phyloP scores from a whole-genome alignment of 1,139 yeast genomes.

The Candida buenavistaensis region DNA sequence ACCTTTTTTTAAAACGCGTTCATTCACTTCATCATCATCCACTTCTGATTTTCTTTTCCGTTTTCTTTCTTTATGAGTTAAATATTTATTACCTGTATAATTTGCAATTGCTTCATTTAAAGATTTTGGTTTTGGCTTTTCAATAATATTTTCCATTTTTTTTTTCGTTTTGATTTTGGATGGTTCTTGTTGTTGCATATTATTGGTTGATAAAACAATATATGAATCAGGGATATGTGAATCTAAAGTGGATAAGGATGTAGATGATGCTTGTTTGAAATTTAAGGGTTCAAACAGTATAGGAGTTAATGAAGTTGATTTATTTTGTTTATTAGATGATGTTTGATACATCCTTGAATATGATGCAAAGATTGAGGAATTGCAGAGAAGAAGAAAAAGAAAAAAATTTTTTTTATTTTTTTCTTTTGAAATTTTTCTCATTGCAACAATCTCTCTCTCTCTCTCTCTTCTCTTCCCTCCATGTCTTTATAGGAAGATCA shows the following conservation, averaged over 20 bases:
- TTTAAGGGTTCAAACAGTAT: conserved; percentile 1
- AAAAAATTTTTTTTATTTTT: too few relatives aligned
- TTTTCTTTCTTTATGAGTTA: conserved; percentile 39
- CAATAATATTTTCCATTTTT: neutral
- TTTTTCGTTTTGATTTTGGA: conserved; percentile 13
- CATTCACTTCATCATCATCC: conserved; percentile 15
- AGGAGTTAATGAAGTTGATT: conserved; percentile 2
- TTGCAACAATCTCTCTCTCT: too few relatives aligned
- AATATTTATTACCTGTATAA: conserved; percentile 53
- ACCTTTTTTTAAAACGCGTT: conserved; percentile 7
- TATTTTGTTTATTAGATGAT: neutral
- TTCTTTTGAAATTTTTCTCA: too few relatives aligned
- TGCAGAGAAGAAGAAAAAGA: too few relatives aligned
- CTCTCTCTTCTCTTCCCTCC: too few relatives aligned
- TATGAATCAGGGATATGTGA: conserved; percentile 13
- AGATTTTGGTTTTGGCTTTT: conserved; percentile 39
- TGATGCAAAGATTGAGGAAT: too few relatives aligned
- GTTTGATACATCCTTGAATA: conserved; percentile 1
- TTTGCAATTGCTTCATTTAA: conserved; percentile 65
- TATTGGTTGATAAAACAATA: conserved; percentile 36
- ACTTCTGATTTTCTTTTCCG: conserved; percentile 23
- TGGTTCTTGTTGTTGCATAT: neutral
- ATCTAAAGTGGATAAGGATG: conserved; percentile 5
- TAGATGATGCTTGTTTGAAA: conserved; percentile 6
- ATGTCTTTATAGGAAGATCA: too few relatives aligned